Evolutionary conservation across 2,329 filamentous ascomycete genomes (phyloP), one percentile per base, ranked within the genome.

Genomic region (Hypoxylon sp.): DNA sequence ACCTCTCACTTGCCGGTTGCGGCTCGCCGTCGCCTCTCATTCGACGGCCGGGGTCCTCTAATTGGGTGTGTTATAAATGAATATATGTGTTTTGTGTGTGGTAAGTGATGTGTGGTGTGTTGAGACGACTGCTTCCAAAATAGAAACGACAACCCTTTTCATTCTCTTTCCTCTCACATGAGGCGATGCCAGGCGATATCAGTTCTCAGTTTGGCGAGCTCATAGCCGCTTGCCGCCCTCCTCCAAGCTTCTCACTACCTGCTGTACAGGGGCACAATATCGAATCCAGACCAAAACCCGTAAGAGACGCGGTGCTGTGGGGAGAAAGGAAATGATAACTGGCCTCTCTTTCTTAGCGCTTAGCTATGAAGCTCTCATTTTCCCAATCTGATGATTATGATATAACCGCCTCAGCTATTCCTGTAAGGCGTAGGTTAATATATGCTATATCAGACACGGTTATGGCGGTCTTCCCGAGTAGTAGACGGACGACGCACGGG

Each of bases 101-200:
- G 31, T 35, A 15, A 35, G 31, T 29, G 11, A 9, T 21, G 23
- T 27, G 55, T 51, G 49, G 45, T 33, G 49, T 55, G 53, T 56
- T 45, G 42, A 20, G 33, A 38, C 42, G 53, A 29, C 49, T 58
- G 37, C 53, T 58, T 63, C 58, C 60, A 67, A 66, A 68, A 67
- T 65, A 65, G 60, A 62, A 66, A 33, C 20, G 27, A 37, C 20
- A 33, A 37, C 41, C 49, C 41, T 27, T 21, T 23, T 10, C 26
- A 47, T 38, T 46, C n/a, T 18, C 15, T 35, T 35, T 9, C 47
- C 53, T 51, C 52, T 62, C 55, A 66, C 55, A 62, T 58, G 64
- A 68, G 61, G 58, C 66, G 64, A 68, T 69, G 66, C n/a, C 62
- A 65, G 63, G 62, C 63, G 64, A 70, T 70, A 70, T 71, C 67